Evolutionary conservation across 1,284 basidiomycete species (phyloP), one percentile per base, ranked within the genome.

Genomic region (Cerioporus squamosus): DNA sequence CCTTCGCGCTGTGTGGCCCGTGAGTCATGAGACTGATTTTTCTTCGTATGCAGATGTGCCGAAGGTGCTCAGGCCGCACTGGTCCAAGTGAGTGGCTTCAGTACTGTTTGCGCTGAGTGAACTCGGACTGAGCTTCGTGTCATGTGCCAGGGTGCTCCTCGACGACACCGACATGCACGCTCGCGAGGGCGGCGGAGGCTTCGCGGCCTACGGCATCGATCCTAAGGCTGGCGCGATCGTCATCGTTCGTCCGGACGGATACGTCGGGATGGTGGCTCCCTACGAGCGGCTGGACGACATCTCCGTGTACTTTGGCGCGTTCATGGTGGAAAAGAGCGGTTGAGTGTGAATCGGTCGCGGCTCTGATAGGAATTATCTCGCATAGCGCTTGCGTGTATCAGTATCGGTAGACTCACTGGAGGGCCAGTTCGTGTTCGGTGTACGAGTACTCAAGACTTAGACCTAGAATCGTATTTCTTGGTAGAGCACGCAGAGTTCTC

Each of bases 161-260:
- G 71, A 75, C 61, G 79, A 81, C 59, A 67, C 64, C 10, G 74
- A 77, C 51, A 63, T 70, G 47, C 70, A 71, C 2, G 69, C 61
- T 3, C 66, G 52, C 2, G 58, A 59, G 17, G 81, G 79, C 12
- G 79, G 79, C 8, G 66, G 65, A 15, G 74, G 72, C 4, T 82
- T 85, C 60, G 69, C 74, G 38, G 76, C 69, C 60, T 84, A 80
- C 61, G 90, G 89, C 0, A 78, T 91, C 39, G 74, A 77, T 40
- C 7, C 66, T 75, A n/a, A 70, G 73, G 33, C 18, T 2, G 90
- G 90, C 20, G 86, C 81, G 6, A 72, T 91, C 18, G 82, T 90
- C 18, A 76, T 88, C 22, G 83, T 91, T n/a, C 79, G 90, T 23
- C 90, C 90, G 2, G 90, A 93, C 65, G 90, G 89, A 8, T 91